Base-by-base conservation (phyloP, 345 rosid species). In the Gossypium thurberi region DNA sequence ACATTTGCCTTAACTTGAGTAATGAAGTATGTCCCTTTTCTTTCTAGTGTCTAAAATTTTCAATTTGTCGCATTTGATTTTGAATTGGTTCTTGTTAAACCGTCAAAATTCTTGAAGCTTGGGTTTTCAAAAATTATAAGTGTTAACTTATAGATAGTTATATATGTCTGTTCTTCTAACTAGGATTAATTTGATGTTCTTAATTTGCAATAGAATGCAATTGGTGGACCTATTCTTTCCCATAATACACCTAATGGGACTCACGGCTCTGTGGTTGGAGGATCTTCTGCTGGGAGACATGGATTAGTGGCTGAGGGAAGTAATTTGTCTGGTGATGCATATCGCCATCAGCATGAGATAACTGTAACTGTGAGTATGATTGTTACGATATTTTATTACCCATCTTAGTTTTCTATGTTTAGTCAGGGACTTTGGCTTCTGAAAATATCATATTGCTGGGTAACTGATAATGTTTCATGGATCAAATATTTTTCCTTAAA, bases 291-390 rank as follows among this genome's bases (percentile, higher is more conserved):
- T 64, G 78, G 82, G 79, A 88, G 75, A 71, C 69, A 78, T 76
- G 91, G 79, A 76, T 46, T 80, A 21, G 75, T 81, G 75, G 75
- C 80, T 51, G 86, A 84, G 2, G 92, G 77, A 64, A 76, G 46
- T 77, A 73, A 76, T 72, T 25, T 89, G 11, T 83, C 98, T 63
- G 77, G 85, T 0, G 98, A 90, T 75, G 97, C 87, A 71, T 95
- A 92, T 76, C 84, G 89, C 53, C 86, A 83, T 70, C 87, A 78
- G 47, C 97, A 94, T 87, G 99, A 94, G 81, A 92, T 95, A 76
- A 81, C 92, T 23, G 92, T 90, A 58, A 76, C 82, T 40, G 99
- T 95, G 84, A 87, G 96, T 86, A 74, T 74, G 60, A 51, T 17
- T 28, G 37, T 33, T 51, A n/a, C 25, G 3, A 13, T 71, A 46